A percentile compares a stretch with the other conserved stretches of the same genome.
phyloP scores from a whole-genome alignment of 441 rosid genomes.

The Codiaeum variegatum region DNA sequence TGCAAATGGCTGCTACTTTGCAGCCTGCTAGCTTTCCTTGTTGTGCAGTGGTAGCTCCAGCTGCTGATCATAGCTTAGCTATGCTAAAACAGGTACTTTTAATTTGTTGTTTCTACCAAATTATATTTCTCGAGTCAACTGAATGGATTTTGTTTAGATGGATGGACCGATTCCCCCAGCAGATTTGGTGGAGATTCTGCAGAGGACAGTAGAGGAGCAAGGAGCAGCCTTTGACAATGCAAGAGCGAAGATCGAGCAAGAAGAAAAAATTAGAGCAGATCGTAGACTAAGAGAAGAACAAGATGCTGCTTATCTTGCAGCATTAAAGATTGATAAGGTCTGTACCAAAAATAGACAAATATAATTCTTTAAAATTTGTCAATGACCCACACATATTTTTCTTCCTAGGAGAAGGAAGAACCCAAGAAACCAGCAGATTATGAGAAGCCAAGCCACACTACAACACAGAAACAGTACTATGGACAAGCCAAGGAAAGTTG shows the following conservation, averaged over 20 bases:
- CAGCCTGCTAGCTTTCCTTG: conserved; percentile 49
- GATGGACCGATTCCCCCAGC: conserved; percentile 57
- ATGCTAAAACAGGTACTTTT: conserved; percentile 52
- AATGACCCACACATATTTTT: neutral
- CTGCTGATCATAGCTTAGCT: conserved; percentile 35
- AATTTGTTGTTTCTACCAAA: neutral
- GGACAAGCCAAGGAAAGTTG: conserved; percentile 25
- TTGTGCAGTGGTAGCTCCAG: conserved; percentile 53
- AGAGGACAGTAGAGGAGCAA: conserved; percentile 58
- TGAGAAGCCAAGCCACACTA: conserved; percentile 21
- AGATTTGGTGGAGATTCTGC: conserved; percentile 53
- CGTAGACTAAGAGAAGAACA: conserved; percentile 51
- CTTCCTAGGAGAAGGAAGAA: conserved; percentile 43
- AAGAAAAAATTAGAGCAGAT: conserved; percentile 40
- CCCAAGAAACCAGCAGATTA: conserved; percentile 24
- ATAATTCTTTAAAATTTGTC: neutral
- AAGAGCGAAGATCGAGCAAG: conserved; percentile 27
- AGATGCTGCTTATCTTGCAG: conserved; percentile 50
- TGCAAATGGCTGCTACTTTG: conserved; percentile 39
- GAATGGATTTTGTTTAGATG: conserved; percentile 28
- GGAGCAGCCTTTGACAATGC: conserved; percentile 42
- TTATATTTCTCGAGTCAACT: neutral
- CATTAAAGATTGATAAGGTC: conserved; percentile 51
- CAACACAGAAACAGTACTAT: conserved; percentile 21
- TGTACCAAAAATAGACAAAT: neutral